Percentiles rank a stretch among this genome's conserved stretches.
Conservation (phyloP, 169 alveolate genomes). For the Condylostoma magnum region DNA sequence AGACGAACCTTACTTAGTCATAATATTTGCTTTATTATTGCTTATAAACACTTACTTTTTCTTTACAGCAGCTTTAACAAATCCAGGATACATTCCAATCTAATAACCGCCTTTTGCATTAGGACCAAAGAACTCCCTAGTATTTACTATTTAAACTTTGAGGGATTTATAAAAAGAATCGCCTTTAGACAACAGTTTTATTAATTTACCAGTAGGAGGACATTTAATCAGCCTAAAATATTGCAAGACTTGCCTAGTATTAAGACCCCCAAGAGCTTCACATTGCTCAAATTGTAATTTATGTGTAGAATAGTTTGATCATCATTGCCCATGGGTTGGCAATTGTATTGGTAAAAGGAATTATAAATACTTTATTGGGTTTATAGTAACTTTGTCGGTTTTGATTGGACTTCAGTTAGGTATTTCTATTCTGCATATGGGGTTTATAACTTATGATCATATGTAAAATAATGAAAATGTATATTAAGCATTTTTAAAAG, state of each 20-base stretch:
- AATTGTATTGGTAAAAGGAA: conserved; percentile 89
- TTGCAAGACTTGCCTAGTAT: conserved; percentile 71
- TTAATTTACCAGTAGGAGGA: neutral
- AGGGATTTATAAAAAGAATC: neutral
- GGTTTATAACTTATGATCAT: no score
- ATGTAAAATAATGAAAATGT: no score
- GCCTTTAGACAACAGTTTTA: neutral
- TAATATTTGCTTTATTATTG: neutral
- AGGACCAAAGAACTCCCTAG: conserved; percentile 18
- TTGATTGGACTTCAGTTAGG: no score
- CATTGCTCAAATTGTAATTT: conserved; percentile 92
- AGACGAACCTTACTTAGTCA: neutral
- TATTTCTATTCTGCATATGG: no score
- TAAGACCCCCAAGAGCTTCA: conserved; percentile 90
- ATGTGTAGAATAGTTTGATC: conserved; percentile 93
- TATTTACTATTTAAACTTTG: neutral
- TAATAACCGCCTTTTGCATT: conserved; percentile 32
- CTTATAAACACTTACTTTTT: neutral
- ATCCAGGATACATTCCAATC: conserved; percentile 29
- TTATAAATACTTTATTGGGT: conserved; percentile 54
- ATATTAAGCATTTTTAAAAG: no score
- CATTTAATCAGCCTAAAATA: conserved; percentile 8
- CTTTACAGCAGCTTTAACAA: neutral
- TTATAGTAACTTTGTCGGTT: no score
- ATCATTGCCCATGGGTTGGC: conserved; percentile 95